Base-by-base conservation (phyloP, 768 basidiomycete species). In the Psilocybe cyanescens region DNA sequence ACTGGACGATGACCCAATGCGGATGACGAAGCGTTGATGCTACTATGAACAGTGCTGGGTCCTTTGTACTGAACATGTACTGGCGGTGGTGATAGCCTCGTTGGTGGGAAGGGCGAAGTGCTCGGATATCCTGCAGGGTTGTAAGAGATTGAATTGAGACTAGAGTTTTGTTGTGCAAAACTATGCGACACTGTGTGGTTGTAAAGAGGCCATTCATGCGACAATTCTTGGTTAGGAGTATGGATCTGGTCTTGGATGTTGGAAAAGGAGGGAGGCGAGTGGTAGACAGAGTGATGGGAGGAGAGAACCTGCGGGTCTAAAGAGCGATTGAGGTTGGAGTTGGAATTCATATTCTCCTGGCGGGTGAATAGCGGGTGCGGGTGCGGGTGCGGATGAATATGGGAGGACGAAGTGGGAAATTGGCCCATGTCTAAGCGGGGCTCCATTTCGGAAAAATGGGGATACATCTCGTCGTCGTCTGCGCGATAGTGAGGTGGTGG, bases 51-150 rank as follows among this genome's bases (percentile, higher is more conserved):
- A 24, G 24, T 24, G 24, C 24, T 60, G 41, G 46, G 55, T 47
- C 57, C 63, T 52, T 65, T 66, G 60, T 57, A 65, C 60, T 69
- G 49, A 60, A 65, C 63, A 59, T 64, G 55, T 17, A 55, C n/a
- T 49, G 60, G 64, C 11, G 74, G 72, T n/a, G 75, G 68, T 29
- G 74, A 70, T 19, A 73, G 60, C 19, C 70, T 72, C 44, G 72
- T 65, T 3, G 71, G 68, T 3, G 72, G 71, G 59, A 72, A 75
- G 16, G 72, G 72, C 50, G 75, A 71, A 44, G 72, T 64, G 55
- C 60, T 70, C 24, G 74, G 67, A 52, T 67, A 74, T 19, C 55
- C 33, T 52, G 17, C 30, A 19, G 68, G 60, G 58, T 62, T 59
- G 61, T 68, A 72, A 44, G 66, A 56, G 35, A 66, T 16, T 37